Conservation (phyloP, 441 rosid genomes). For the Manihot esculenta region DNA sequence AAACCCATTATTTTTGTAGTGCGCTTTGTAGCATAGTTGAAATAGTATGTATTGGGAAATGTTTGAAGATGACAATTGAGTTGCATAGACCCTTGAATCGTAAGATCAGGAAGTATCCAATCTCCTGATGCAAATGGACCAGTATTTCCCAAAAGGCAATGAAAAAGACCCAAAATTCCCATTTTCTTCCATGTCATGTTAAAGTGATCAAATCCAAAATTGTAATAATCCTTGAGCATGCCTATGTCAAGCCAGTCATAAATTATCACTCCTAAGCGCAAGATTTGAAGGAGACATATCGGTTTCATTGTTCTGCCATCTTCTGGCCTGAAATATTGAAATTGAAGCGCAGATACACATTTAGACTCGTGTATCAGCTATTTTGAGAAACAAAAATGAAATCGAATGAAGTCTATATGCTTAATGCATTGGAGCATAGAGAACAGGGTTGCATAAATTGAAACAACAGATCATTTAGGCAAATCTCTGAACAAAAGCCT, state of each 20-base stretch:
- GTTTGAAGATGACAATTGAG: conserved; percentile 68
- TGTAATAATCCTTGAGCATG: conserved; percentile 81
- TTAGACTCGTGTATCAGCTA: conserved; percentile 14
- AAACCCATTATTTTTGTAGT: conserved; percentile 65
- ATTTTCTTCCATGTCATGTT: conserved; percentile 63
- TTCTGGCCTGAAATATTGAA: conserved; percentile 31
- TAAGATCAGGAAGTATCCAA: conserved; percentile 97
- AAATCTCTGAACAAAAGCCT: not conserved
- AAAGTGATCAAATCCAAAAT: conserved; percentile 94
- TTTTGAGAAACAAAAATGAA: conserved; percentile 18
- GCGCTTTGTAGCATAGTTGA: conserved; percentile 87
- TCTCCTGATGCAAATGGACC: conserved; percentile 87
- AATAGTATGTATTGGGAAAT: conserved; percentile 77
- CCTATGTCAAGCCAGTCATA: conserved; percentile 92
- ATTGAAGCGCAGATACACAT: not conserved
- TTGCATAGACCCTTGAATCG: conserved; percentile 77
- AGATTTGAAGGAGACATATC: conserved; percentile 71
- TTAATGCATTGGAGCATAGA: not conserved
- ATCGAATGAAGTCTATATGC: not conserved
- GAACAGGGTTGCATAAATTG: not conserved
- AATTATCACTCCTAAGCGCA: conserved; percentile 76
- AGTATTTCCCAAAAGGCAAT: conserved; percentile 48
- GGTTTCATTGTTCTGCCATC: conserved; percentile 81
- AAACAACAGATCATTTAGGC: not conserved
- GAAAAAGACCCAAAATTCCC: conserved; percentile 66